Base-by-base conservation (phyloP, 192 early-diverging fungal species). In the Entomortierella beljakovae region DNA sequence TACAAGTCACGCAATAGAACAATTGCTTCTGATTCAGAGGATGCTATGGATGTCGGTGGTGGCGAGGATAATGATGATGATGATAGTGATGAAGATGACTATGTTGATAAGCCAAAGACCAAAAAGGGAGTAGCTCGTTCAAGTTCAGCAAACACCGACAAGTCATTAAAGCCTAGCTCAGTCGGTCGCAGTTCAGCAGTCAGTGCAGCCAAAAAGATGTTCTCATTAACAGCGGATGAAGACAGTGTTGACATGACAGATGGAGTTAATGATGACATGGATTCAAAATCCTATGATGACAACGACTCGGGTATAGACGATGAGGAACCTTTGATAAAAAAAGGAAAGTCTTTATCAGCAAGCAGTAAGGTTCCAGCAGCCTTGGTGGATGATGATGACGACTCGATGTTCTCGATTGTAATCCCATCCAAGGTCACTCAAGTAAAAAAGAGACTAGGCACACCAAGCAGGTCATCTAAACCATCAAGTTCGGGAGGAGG, bases 391-490 rank as follows among this genome's bases (percentile, higher is more conserved):
- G 59, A 62, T 10, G 65, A 76, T 28, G 74, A 79, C 20, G 74
- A 79, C 34, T 57, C 61, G 40, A 79, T 79, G 74, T 79, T 79
- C 48, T 63, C 61, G 22, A 79, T 79, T 33, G 64, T 23, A 6
- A 61, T 57, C 1, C 74, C 74, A 18, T 79, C 74, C 38, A 79
- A 79, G 40, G 67, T 70, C 1, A 43, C 66, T n/a, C 61, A 64
- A 49, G 66, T 63, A 28, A 79, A 79, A 67, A 79, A 70, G 43
- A 50, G 66, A 40, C 23, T 33, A 0, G 18, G 54, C 1, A 20
- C 34, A 3, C 46, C 37, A 9, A 51, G 61, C n/a, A 56, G 71
- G n/a, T 35, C 29, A 18, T 23, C 25, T 13, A 70, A 57, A 26
- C 49, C 61, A 35, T 6, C 57, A 37, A n/a, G 26, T 38, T 6